Evolutionary conservation across 169 alveolate species (phyloP).

Genomic region (Cyclospora cayetanensis): DNA sequence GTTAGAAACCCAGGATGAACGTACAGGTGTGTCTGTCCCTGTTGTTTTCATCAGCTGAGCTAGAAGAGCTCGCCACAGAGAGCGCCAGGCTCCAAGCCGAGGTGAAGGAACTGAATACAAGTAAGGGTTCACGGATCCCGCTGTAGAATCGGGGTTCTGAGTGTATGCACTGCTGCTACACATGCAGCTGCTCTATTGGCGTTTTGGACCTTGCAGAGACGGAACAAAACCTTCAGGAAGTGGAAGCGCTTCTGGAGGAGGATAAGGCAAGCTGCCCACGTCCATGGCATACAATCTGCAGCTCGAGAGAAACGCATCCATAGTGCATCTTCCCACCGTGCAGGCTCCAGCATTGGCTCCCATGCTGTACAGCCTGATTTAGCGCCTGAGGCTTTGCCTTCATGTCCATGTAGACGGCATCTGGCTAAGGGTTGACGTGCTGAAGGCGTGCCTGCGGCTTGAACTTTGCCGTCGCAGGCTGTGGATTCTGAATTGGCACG

Average conservation of each 20-base stretch:
- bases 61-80: not conserved
- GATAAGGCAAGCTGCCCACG: slow-evolving; percentile 1
- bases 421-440: too few relatives aligned
- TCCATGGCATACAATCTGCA: too few relatives aligned
- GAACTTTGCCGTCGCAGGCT: not conserved
- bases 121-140: not conserved
- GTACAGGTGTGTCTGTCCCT: not conserved
- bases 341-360: too few relatives aligned
- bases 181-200: too few relatives aligned
- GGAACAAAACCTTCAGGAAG: not conserved
- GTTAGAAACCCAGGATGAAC: not conserved
- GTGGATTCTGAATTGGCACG: slow-evolving; percentile 1
- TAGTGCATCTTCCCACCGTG: too few relatives aligned
- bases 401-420: too few relatives aligned
- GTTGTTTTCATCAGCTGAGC: not conserved
- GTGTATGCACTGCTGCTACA: not conserved
- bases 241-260: slow-evolving; percentile 7
- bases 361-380: too few relatives aligned
- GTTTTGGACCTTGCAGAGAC: not conserved
- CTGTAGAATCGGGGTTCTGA: not conserved
- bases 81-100: not conserved
- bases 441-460: too few relatives aligned
- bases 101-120: not conserved
- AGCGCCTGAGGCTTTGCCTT: too few relatives aligned
- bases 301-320: too few relatives aligned